Conservation (phyloP, 2,329 filamentous ascomycete genomes). For the Talaromyces sp. region DNA sequence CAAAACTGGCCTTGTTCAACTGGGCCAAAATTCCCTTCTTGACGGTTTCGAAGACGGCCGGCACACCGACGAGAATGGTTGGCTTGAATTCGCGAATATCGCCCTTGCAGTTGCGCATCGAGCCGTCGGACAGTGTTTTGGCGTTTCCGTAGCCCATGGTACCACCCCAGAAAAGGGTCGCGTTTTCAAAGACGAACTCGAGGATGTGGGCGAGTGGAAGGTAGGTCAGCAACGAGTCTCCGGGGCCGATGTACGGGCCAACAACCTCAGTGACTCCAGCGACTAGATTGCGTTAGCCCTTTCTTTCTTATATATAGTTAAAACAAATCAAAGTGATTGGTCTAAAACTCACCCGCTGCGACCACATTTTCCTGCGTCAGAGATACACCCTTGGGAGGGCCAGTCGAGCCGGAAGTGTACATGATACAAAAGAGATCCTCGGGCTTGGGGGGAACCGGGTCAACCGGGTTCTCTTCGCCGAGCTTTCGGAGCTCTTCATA, state of each 20-base stretch:
- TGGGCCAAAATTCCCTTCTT: constrained; percentile 87
- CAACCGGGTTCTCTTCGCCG: constrained; percentile 62
- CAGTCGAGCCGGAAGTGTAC: constrained; percentile 85
- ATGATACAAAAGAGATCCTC: constrained; percentile 77
- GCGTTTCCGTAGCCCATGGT: constrained; percentile 92
- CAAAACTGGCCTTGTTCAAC: constrained; percentile 65
- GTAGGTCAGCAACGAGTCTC: constrained; percentile 81
- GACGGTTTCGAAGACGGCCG: constrained; percentile 94
- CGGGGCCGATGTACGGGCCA: constrained; percentile 69
- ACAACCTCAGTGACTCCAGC: constrained; percentile 77
- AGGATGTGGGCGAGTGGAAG: constrained; percentile 93
- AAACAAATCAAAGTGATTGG: neutral
- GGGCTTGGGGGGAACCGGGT: constrained; percentile 66
- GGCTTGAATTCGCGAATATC: constrained; percentile 91
- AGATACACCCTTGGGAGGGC: constrained; percentile 81
- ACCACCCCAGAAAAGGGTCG: constrained; percentile 82
- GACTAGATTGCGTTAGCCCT: constrained; percentile 43
- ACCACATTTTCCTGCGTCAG: constrained; percentile 76
- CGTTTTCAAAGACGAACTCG: constrained; percentile 92
- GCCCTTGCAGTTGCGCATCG: constrained; percentile 83
- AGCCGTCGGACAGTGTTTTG: constrained; percentile 79
- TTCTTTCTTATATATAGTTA: neutral
- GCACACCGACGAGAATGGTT: constrained; percentile 88
- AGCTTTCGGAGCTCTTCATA: constrained; percentile 53
- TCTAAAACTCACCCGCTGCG: constrained; percentile 60